Percentiles rank a stretch among this genome's conserved stretches.
Evolutionary conservation across 2,329 filamentous ascomycete genomes (phyloP).

Genomic region (Cyphellophora europaea): DNA sequence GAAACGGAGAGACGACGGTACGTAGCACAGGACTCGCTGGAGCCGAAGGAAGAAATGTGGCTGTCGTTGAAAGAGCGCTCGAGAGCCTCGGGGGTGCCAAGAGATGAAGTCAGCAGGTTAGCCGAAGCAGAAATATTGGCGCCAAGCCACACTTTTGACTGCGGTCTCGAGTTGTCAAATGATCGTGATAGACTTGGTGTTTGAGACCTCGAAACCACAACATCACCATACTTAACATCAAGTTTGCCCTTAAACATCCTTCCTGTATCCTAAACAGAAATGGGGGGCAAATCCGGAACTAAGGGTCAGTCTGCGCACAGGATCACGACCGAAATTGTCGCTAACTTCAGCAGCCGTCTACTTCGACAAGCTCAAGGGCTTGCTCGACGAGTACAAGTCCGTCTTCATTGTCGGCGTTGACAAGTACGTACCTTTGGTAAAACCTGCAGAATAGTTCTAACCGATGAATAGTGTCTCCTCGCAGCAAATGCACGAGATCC

Average conservation of each 20-base stretch:
- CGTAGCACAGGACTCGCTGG: too few relatives aligned
- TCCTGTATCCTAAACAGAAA: conserved; percentile 94
- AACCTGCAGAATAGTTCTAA: conserved; percentile 5
- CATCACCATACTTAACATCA: conserved; percentile 19
- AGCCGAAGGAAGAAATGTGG: too few relatives aligned
- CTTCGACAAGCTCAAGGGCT: conserved; percentile 98
- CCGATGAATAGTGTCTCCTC: conserved; percentile 87
- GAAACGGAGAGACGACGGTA: too few relatives aligned
- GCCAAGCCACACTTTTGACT: too few relatives aligned
- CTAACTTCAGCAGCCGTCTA: conserved; percentile 86
- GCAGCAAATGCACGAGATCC: conserved; percentile 99
- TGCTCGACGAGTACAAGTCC: conserved; percentile 92
- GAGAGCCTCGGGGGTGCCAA: too few relatives aligned
- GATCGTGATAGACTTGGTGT: too few relatives aligned
- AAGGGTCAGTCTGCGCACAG: conserved; percentile 24
- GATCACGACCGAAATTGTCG: conserved; percentile 96
- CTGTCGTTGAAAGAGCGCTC: too few relatives aligned
- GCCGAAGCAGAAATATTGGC: too few relatives aligned
- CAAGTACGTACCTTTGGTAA: conserved; percentile 4
- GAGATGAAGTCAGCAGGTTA: too few relatives aligned
- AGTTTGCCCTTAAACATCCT: conserved; percentile 88
- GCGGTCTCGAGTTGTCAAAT: too few relatives aligned
- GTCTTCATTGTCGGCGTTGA: conserved; percentile 75
- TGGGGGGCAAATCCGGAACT: conserved; percentile 76
- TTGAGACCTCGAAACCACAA: too few relatives aligned